These are phyloP conservation scores for Yamadazyma pseudoaaseri DNA, from an alignment of 1,139 yeast species.

Conservation along the genomic window DNA sequence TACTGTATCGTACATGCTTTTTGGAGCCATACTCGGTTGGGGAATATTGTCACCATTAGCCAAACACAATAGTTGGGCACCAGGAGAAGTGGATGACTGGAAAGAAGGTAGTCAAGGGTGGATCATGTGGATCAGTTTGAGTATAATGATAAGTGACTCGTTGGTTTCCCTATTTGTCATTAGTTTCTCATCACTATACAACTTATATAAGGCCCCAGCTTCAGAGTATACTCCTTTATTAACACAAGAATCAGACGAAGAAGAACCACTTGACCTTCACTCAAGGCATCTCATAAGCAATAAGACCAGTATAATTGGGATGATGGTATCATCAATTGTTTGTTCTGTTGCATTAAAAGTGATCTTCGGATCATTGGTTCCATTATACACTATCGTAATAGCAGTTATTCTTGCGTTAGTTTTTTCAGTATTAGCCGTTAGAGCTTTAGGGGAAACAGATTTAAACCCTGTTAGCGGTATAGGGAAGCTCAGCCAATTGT, in stretches of 20 bases:
- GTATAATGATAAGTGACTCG: slow-evolving; percentile 93
- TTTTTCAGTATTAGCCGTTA: slow-evolving; percentile 80
- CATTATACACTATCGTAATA: slow-evolving; percentile 62
- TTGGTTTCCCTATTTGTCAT: slow-evolving; percentile 76
- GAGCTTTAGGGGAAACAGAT: slow-evolving; percentile 96
- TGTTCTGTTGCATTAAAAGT: slow-evolving; percentile 64
- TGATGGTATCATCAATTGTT: slow-evolving; percentile 59
- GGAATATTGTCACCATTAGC: slow-evolving; percentile 82
- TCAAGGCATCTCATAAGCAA: slow-evolving; percentile 49
- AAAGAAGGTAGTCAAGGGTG: slow-evolving; percentile 93
- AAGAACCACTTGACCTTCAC: slow-evolving; percentile 15
- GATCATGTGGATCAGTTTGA: slow-evolving; percentile 91
- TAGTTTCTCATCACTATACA: slow-evolving; percentile 41
- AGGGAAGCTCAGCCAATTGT: slow-evolving; percentile 86
- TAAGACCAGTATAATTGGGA: slow-evolving; percentile 56
- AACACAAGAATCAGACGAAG: neutral
- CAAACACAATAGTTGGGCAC: slow-evolving; percentile 74
- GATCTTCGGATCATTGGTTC: slow-evolving; percentile 71
- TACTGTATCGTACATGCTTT: slow-evolving; percentile 85
- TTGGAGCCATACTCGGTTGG: slow-evolving; percentile 93
- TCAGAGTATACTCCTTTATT: slow-evolving; percentile 9
- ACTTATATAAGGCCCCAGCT: slow-evolving; percentile 1
- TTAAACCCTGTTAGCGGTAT: slow-evolving; percentile 96
- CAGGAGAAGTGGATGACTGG: slow-evolving; percentile 91
- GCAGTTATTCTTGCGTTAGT: slow-evolving; percentile 77